Base-by-base conservation (phyloP, 140 eudicot genomes). In the Ambrosia hybrid region DNA sequence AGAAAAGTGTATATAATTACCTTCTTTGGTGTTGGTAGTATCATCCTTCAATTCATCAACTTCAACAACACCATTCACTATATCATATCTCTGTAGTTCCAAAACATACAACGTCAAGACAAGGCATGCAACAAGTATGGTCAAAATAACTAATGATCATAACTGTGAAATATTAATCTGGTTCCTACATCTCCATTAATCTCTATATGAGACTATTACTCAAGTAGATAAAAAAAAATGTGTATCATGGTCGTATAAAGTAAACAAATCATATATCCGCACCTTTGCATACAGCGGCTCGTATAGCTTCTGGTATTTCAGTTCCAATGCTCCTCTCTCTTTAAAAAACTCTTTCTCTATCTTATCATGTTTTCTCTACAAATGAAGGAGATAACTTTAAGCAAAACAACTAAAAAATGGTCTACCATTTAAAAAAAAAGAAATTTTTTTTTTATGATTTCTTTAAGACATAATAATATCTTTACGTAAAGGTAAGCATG, bases 271-370 rank as follows among this genome's bases (percentile, higher is more conserved):
- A 21, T 21, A 21, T 21, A 79, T 26, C 39, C 57, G 64, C 65
- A 92, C 98, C 93, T 87, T 89, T 4, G 90, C 61, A 69, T 89
- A 92, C 4, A 89, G 48, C n/a, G 98, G 98, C 65, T 82, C 95
- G 71, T 92, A 92, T 13, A 92, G 92, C 74, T 89, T 89, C 79
- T 87, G 92, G 84, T 89, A 92, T 76, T 89, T 92, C 67, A 88
- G 88, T 78, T 92, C 98, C 17, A 92, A 89, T 30, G 89, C 85
- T 37, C 90, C 92, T 80, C 83, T 87, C 81, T 92, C 98, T 78
- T 87, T 96, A 72, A 85, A 84, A 81, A 89, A 89, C 73, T 87
- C 87, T 1, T 90, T 86, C 87, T 92, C 96, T 39, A 92, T 41
- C 66, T 92, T 96, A 76, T 92, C 96, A 71, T 92, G 96, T 73